A percentile compares a stretch with the other conserved stretches of the same genome.
phyloP scores from a whole-genome alignment of 1,139 yeast genomes.

The Saccharomyces hybrid region DNA sequence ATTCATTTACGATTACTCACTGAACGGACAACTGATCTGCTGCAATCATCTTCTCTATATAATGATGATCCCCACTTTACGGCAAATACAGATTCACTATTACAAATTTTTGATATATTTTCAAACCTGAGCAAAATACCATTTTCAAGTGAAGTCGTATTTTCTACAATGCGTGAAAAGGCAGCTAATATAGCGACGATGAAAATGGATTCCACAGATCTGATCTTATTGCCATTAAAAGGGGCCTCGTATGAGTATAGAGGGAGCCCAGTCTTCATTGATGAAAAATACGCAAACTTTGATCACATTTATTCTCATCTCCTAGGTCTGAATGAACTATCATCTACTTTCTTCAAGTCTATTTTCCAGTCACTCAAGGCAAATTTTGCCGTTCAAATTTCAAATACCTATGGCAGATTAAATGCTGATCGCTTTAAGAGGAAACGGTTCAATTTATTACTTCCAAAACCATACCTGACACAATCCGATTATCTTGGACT shows the following conservation, averaged over 20 bases:
- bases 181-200: constrained; percentile 25
- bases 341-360: constrained; percentile 21
- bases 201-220: constrained; percentile 11
- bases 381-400: constrained; percentile 20
- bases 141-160: constrained; percentile 45
- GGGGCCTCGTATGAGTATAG: constrained; percentile 23
- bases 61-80: constrained; percentile 32
- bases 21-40: constrained; percentile 59
- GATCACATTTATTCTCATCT: constrained; percentile 24
- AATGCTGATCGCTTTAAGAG: constrained; percentile 18
- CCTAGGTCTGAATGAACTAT: constrained; percentile 24
- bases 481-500: constrained; percentile 26
- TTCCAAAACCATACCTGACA: constrained; percentile 22
- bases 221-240: constrained; percentile 22
- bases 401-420: constrained; percentile 21
- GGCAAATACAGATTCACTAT: constrained; percentile 38
- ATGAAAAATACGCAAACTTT: constrained; percentile 19
- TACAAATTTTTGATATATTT: constrained; percentile 48
- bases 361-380: constrained; percentile 16
- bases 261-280: constrained; percentile 11
- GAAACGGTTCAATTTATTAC: constrained; percentile 16
- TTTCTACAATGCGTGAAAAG: constrained; percentile 39
- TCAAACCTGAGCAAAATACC: constrained; percentile 44
- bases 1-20: constrained; percentile 52
- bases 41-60: constrained; percentile 49